phyloP scores from a whole-genome alignment of 805 yeast genomes.

The Diddensiella transvaalensis region DNA sequence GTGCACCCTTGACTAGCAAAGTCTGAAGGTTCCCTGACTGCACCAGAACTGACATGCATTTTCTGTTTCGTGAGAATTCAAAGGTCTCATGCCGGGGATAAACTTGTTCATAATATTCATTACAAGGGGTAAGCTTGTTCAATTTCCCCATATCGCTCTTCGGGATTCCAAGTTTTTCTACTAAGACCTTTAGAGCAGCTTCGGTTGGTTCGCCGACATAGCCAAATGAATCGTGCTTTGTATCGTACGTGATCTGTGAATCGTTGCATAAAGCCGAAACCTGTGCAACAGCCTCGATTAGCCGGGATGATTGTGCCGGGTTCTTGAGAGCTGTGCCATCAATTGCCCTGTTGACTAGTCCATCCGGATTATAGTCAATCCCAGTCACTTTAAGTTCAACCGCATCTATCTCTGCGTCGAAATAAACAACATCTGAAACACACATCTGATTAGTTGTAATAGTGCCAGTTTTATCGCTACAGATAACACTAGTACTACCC shows the following conservation, averaged over 20 bases:
- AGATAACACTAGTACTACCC: conserved; percentile 41
- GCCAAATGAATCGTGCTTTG: conserved; percentile 30
- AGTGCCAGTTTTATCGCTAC: conserved; percentile 28
- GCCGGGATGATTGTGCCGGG: conserved; percentile 9
- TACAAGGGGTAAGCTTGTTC: conserved; percentile 14
- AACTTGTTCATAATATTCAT: conserved; percentile 13
- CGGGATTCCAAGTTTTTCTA: conserved; percentile 36
- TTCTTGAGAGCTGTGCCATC: conserved; percentile 25
- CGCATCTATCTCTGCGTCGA: conserved; percentile 31
- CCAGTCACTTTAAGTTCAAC: conserved; percentile 41
- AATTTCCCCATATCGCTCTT: not conserved
- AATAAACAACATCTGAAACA: conserved; percentile 32
- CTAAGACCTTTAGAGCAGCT: conserved; percentile 44
- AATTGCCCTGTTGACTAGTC: conserved; percentile 24
- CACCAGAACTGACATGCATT: conserved; percentile 52
- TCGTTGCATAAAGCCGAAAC: conserved; percentile 43
- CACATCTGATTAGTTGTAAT: conserved; percentile 39
- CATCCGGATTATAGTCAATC: conserved; percentile 33
- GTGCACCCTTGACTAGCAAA: conserved; percentile 53
- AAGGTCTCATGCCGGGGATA: conserved; percentile 34
- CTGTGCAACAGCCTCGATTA: conserved; percentile 32
- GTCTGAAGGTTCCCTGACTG: conserved; percentile 17
- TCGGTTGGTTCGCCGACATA: conserved; percentile 55
- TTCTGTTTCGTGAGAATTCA: conserved; percentile 48
- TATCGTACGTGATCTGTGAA: conserved; percentile 31